These are phyloP conservation scores for Pyricularia pennisetigena DNA, from an alignment of 2,329 filamentous ascomycete genomes.

Conservation along the genomic window DNA sequence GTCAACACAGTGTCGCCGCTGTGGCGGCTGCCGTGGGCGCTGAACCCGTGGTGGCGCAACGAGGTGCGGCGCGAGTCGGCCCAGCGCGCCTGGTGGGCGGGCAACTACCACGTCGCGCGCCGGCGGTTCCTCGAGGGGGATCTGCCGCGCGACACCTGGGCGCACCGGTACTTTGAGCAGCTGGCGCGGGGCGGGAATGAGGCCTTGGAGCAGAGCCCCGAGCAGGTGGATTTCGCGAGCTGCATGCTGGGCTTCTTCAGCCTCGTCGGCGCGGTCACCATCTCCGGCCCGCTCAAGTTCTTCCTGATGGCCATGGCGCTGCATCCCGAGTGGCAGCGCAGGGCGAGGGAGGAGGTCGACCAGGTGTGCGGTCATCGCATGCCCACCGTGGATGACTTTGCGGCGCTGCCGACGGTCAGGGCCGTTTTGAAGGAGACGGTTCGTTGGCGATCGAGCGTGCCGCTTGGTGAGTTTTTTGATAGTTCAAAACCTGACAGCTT, in stretches of 20 bases:
- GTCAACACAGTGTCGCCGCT: slow-evolving; percentile 39
- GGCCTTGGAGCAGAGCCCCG: slow-evolving; percentile 30
- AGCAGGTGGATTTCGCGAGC: slow-evolving; percentile 35
- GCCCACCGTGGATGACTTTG: slow-evolving; percentile 38
- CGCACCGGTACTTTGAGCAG: slow-evolving; percentile 36
- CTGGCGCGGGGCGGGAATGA: slow-evolving; percentile 30
- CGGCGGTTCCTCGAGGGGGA: slow-evolving; percentile 27
- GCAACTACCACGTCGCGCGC: slow-evolving; percentile 29
- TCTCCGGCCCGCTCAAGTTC: slow-evolving; percentile 38
- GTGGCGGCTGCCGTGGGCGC: slow-evolving; percentile 30
- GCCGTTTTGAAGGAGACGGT: slow-evolving; percentile 49
- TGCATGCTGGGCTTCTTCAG: slow-evolving; percentile 43
- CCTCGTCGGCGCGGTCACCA: slow-evolving; percentile 39
- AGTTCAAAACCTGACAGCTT: not conserved
- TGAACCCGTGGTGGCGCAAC: slow-evolving; percentile 38
- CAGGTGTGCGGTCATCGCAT: slow-evolving; percentile 42
- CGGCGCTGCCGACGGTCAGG: slow-evolving; percentile 39
- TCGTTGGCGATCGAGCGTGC: slow-evolving; percentile 47
- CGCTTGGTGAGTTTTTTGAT: slow-evolving; percentile 28
- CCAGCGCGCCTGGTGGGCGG: slow-evolving; percentile 36
- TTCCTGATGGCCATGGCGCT: slow-evolving; percentile 42
- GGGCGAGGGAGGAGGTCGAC: slow-evolving; percentile 48
- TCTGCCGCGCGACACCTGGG: slow-evolving; percentile 35
- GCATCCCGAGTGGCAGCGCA: slow-evolving; percentile 41
- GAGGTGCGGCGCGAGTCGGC: slow-evolving; percentile 31